Evolutionary conservation across 2,329 filamentous ascomycete genomes (phyloP), one percentile per base, ranked within the genome.

Genomic region (Bipolaris zeicola): DNA sequence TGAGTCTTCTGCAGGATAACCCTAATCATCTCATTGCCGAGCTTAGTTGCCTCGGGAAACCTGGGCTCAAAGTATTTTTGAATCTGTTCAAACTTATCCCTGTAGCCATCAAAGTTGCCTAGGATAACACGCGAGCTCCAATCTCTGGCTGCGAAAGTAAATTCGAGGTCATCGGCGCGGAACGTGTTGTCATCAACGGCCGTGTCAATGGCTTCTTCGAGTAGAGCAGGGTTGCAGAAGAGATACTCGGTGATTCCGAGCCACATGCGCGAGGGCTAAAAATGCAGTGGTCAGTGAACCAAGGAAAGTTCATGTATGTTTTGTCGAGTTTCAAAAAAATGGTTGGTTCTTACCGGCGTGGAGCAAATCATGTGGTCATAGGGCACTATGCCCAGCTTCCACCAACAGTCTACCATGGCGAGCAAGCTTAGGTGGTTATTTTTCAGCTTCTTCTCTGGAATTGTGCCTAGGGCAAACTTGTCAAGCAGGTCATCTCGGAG

Each of bases 301-400:
- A 44, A 3, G 31, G 14, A 5, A 26, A 31, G 11, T 36, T 31
- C 22, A 7, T 41, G 38, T 26, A 13, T 31, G 4, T 31, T 31
- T 13, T 31, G 28, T 31, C 28, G 28, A 31, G 28, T 11, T 13
- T 31, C 3, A 6, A 6, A 26, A 31, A 31, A 13, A 11, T 4
- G 10, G 28, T 7, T 14, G 14, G 28, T 28, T 28, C 84, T 74
- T 71, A 88, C 85, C 46, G 95, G 95, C 37, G 95, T 99, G 51
- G 92, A 96, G 80, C 95, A 99, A 66, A 99, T 96, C 93, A 99
- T 99, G 81, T 99, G 96, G 77, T 99, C 94, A 76, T 99, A 99
- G 0, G 95, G 95, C 45, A 96, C 90, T 68, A 97, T 99, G 33
- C 88, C 90, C 43, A 98, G 84, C 65, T 91, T 91, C 73, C 91